Percentiles rank a stretch among this genome's conserved stretches.
phyloP scores from a whole-genome alignment of 345 rosid genomes.

The Citrus hindsii region DNA sequence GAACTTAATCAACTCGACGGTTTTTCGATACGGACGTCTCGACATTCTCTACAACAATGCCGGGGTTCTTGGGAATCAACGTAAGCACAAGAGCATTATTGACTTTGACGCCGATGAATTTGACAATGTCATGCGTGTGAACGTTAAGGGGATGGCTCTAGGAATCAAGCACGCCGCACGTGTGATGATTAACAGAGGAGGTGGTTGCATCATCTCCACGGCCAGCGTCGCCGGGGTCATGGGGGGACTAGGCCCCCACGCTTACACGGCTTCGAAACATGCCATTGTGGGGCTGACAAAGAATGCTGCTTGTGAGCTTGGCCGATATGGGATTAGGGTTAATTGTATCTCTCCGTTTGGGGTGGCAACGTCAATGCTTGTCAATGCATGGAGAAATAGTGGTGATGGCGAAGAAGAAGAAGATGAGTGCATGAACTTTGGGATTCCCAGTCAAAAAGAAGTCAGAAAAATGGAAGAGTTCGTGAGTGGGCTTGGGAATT shows the following conservation, averaged over 20 bases:
- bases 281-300: slow-evolving; percentile 81
- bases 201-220: slow-evolving; percentile 65
- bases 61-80: slow-evolving; percentile 68
- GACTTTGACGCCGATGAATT: slow-evolving; percentile 64
- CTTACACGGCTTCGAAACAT: slow-evolving; percentile 85
- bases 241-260: slow-evolving; percentile 89
- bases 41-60: slow-evolving; percentile 83
- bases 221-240: slow-evolving; percentile 82
- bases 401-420: slow-evolving; percentile 24
- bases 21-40: slow-evolving; percentile 46
- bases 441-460: slow-evolving; percentile 34
- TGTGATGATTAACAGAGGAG: slow-evolving; percentile 51
- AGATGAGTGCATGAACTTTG: slow-evolving; percentile 27
- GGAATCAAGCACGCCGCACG: slow-evolving; percentile 91
- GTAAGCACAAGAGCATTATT: slow-evolving; percentile 62
- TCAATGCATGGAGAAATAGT: slow-evolving; percentile 53
- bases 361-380: slow-evolving; percentile 75
- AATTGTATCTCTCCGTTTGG: slow-evolving; percentile 91
- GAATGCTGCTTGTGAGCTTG: slow-evolving; percentile 78
- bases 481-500: slow-evolving; percentile 55
- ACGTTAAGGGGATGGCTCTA: slow-evolving; percentile 57
- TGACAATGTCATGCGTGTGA: slow-evolving; percentile 65
- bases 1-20: slow-evolving; percentile 45
- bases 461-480: slow-evolving; percentile 70
- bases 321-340: slow-evolving; percentile 66